Evolutionary conservation across 2,329 filamentous ascomycete genomes (phyloP), one percentile per base, ranked within the genome.

Genomic region (Stylonectria norvegica): DNA sequence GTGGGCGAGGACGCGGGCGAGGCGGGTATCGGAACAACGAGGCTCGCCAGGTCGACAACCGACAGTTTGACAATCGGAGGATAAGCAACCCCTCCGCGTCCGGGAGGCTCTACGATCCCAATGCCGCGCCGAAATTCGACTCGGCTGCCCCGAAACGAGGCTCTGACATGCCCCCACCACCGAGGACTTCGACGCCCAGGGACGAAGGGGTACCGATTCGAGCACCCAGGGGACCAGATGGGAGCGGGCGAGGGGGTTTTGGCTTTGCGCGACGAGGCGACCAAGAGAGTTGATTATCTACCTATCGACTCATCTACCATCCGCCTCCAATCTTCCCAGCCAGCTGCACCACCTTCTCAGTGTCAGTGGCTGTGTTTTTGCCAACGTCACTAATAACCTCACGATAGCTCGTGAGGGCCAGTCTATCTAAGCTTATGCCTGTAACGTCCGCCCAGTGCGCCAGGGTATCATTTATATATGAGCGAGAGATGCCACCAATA

Each of bases 351-450:
- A 95, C 90, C 44, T 83, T 79, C 59, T 94, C 86, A 30, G 86
- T 84, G 60, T 89, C 85, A 44, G 74, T 71, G 64, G 72, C 58
- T 62, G 76, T 69, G 49, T 78, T 75, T 69, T 93, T 95, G 36
- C 93, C 93, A 30, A 98, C 89, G 62, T 97, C 89, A 68, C 91
- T 96, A 56, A 96, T 83, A 16, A 98, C 91, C 65, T 90, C 84
- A 48, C 93, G 81, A 69, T 88, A 98, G 36, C 81, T 94, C 42
- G 93, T 98, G 63, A 85, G 87, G 42, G 82, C 79, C 58, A 98
- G 70, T 60, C 76, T 87, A 46, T 83, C 78, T 57, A 86, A 67
- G 18, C 78, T 74, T 50, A 95, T 80, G 38, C 78, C 79, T 40
- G 88, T 90, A 45, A 83, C 68, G 17, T 70, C 60, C 14, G 83